Percentiles rank a stretch among this genome's conserved stretches.
These are phyloP conservation scores for Aspergillus ruber DNA, from an alignment of 2,329 filamentous ascomycete genomes.

Conservation along the genomic window DNA sequence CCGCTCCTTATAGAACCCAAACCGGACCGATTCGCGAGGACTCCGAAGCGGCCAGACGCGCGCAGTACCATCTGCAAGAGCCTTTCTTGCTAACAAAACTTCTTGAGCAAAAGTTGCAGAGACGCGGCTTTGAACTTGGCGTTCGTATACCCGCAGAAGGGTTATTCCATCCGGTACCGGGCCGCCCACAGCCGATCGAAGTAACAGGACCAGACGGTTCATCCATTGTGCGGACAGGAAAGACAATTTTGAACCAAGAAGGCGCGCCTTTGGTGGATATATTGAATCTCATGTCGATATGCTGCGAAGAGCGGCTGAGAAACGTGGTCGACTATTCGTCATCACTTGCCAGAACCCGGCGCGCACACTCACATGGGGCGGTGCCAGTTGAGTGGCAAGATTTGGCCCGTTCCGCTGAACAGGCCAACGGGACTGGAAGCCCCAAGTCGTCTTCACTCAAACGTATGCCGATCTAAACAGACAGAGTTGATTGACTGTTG, in stretches of 20 bases:
- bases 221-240: conserved; percentile 57
- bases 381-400: conserved; percentile 71
- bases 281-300: conserved; percentile 72
- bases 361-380: conserved; percentile 70
- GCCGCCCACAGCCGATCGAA: conserved; percentile 40
- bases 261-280: conserved; percentile 70
- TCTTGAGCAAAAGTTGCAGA: conserved; percentile 49
- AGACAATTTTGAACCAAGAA: conserved; percentile 65
- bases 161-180: conserved; percentile 42
- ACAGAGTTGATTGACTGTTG: conserved; percentile 4
- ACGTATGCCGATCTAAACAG: conserved; percentile 24
- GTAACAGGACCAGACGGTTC: conserved; percentile 57
- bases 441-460: conserved; percentile 29
- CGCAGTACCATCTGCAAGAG: conserved; percentile 65
- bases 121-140: conserved; percentile 54
- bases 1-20: conserved; percentile 58
- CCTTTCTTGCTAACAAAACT: conserved; percentile 63
- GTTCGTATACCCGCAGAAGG: conserved; percentile 54
- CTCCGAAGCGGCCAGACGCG: conserved; percentile 55
- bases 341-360: conserved; percentile 62
- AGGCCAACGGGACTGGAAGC: conserved; percentile 32
- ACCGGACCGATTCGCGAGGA: conserved; percentile 58
- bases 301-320: conserved; percentile 71
- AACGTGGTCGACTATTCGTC: conserved; percentile 72
- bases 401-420: conserved; percentile 47